Evolutionary conservation across 257 asterid genomes (phyloP), one percentile per base, ranked within the genome.

Genomic region (Solanum okadae): DNA sequence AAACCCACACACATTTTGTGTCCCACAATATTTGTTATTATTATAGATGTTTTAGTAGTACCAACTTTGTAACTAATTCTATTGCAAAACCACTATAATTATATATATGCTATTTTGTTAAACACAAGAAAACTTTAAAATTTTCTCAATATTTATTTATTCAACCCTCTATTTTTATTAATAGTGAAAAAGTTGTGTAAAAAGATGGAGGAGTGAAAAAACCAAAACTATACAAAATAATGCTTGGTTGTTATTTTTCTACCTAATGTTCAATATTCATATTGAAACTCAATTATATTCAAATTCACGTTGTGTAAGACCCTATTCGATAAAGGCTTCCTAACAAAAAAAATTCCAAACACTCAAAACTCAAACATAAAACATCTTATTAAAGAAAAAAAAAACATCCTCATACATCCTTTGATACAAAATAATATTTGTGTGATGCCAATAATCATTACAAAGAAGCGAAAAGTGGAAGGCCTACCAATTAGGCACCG

Each of bases 241-340:
- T 44, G 10, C 10, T 9, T 81, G 68, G 5, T 6, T 56, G n/a
- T 56, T 56, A 16, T 18, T 18, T 18, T 18, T 56, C 25, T 56
- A 56, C 0, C 63, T 16, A 52, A 52, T 52, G 0, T 52, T 6
- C 0, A 52, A 3, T 52, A 52, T 52, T 56, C 10, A 20, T 20
- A 56, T 56, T 20, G 0, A 20, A 56, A 0, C 0, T 56, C 10
- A 1, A 56, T 56, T 56, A 56, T 7, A 56, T 18, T 56, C 1
- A 56, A 0, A 56, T 56, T 20, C 12, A 18, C 0, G 0, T 20
- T 2, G 0, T 2, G 2, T 59, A 59, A 1, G 1, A 8, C 2
- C 5, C 25, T 20, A 59, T 59, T 59, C 2, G 4, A 0, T 59
- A 8, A 59, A 59, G 2, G 4, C 65, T 56, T 18, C 5, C n/a